A percentile compares a stretch with the other conserved stretches of the same genome.
phyloP scores from a whole-genome alignment of 441 rosid species.

The Croton setiger region DNA sequence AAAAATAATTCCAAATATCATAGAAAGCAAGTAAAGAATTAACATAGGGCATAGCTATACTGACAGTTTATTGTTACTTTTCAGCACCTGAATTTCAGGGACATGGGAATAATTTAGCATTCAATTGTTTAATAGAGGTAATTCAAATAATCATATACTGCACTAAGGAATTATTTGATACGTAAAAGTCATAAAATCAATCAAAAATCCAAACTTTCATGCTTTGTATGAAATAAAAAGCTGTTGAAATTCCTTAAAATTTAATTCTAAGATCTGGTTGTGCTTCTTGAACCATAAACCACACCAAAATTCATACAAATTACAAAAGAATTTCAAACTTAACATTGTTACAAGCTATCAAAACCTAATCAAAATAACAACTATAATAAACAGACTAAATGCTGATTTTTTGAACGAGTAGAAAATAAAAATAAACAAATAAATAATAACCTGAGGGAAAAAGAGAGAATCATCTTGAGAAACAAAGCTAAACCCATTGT shows the following conservation, averaged over 20 bases:
- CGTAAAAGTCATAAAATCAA: no score
- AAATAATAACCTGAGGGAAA: conserved; percentile 44
- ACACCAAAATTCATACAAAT: no score
- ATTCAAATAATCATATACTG: no score
- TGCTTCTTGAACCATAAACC: no score
- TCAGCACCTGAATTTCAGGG: not conserved
- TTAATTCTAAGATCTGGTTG: no score
- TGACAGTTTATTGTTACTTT: not conserved
- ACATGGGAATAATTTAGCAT: not conserved
- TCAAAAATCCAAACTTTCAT: no score
- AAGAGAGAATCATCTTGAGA: conserved; percentile 41
- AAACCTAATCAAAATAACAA: not conserved
- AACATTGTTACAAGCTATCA: not conserved
- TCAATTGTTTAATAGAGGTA: not conserved
- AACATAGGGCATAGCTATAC: conserved; percentile 6
- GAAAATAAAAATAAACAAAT: conserved; percentile 1
- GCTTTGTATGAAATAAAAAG: no score
- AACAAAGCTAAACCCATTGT: conserved; percentile 37
- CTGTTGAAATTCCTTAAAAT: no score
- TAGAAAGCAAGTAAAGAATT: conserved; percentile 2
- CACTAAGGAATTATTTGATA: not conserved
- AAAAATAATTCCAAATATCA: conserved; percentile 21
- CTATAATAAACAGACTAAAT: not conserved
- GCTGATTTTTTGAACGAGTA: no score
- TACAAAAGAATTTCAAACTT: no score